phyloP scores from a whole-genome alignment of 192 early-diverging fungal genomes.

The Entophlyctis helioformis region DNA sequence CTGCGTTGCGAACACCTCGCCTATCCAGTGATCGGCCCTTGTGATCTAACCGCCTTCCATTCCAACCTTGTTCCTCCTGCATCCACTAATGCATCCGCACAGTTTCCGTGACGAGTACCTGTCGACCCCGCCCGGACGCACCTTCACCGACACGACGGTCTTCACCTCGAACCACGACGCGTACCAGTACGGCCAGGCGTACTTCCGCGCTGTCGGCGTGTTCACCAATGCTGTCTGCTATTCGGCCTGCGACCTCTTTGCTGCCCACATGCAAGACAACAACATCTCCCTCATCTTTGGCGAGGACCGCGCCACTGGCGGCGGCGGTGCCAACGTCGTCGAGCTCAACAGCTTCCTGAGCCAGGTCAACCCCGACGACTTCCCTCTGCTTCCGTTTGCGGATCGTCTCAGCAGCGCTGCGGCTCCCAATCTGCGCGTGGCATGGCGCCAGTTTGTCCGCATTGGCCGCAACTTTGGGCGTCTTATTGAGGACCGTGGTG shows the following conservation, averaged over 20 bases:
- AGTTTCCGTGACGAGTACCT: too few relatives aligned
- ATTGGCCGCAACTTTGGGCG: not conserved
- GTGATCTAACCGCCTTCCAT: too few relatives aligned
- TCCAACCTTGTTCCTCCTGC: too few relatives aligned
- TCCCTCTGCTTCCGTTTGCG: not conserved
- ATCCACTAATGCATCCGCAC: too few relatives aligned
- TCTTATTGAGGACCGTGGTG: conserved; percentile 12
- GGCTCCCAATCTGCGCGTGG: not conserved
- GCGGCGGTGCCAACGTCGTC: conserved; percentile 15
- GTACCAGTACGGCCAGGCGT: conserved; percentile 8
- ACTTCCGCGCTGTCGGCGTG: conserved; percentile 16
- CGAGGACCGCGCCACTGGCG: conserved; percentile 15
- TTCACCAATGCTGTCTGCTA: conserved; percentile 11
- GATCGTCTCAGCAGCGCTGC: not conserved
- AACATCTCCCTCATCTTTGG: conserved; percentile 9
- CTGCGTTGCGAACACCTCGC: too few relatives aligned
- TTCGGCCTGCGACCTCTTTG: conserved; percentile 13
- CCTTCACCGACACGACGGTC: conserved; percentile 2
- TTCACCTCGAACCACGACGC: conserved; percentile 3
- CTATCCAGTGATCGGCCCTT: too few relatives aligned
- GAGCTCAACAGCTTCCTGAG: not conserved
- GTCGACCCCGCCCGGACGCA: conserved; percentile 1
- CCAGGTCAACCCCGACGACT: not conserved
- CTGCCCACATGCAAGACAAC: conserved; percentile 17
- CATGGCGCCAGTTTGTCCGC: conserved; percentile 12